Base-by-base conservation (phyloP, 306 rosid genomes). In the Luffa acutangula region DNA sequence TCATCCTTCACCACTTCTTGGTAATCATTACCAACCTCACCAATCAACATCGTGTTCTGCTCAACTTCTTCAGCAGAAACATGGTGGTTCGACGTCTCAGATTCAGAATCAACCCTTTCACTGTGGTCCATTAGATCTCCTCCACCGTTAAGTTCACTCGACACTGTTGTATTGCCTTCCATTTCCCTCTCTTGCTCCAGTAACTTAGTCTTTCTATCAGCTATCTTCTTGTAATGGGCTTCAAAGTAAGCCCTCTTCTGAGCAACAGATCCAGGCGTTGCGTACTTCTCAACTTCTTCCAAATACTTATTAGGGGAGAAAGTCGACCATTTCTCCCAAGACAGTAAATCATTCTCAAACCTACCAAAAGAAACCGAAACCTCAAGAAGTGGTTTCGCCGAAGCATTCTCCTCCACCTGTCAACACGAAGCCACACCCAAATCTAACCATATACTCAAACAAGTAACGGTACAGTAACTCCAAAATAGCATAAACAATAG, bases 321-420 rank as follows among this genome's bases (percentile, higher is more conserved):
- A 52, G 98, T 75, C 5, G 98, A 95, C 97, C 97, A 95, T 88
- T 90, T 95, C 90, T 95, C 98, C 98, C 97, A 95, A 48, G 97
- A 91, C 77, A 95, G 83, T 6, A 96, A 86, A 84, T 92, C 97
- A 75, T 87, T 92, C 91, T 91, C 97, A 81, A 95, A 95, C 81
- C 93, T 86, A 49, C 98, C 98, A 77, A 95, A 95, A 1, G 98
- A 95, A 81, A 95, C 90, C 31, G 98, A 95, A 82, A 91, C 94
- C 81, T 95, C 97, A 84, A 95, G 76, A 48, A 79, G 81, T 71
- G 95, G 67, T 80, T 87, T 88, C 54, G 89, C 79, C 77, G 89
- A 89, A 60, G 80, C 80, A n/a, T 79, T 84, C 84, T 89, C 97
- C 41, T 89, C 93, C 91, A 89, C 86, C 97, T 95, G 86, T 70